Evolutionary conservation across 1,139 yeast species (phyloP), one percentile per base, ranked within the genome.

Genomic region (Suhomyces ambrosiae): DNA sequence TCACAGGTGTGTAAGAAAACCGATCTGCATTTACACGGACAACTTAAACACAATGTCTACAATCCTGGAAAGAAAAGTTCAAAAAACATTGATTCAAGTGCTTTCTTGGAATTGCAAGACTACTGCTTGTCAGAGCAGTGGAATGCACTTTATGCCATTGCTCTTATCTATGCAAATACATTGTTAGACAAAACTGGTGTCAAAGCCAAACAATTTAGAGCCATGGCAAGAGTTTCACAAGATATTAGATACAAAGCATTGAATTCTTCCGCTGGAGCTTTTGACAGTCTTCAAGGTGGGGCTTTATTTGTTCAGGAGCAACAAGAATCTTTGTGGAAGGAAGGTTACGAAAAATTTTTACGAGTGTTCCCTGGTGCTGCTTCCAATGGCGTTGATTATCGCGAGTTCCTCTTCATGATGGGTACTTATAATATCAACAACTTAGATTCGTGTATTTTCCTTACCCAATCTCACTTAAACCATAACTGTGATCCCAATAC

Each of bases 371-470:
- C 81, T 2, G 52, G 50, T 21, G 46, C 67, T 8, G 44, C 47
- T 10, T 48, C 49, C 2, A 48, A 55, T 3, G 40, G 40, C 3
- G 47, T 83, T 12, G 56, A 71, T 13, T 79, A 74, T 47, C 77
- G 78, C 23, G 80, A 77, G 42, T 86, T 71, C 53, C 59, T 85
- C 58, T 63, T 61, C 46, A 78, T 79, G 62, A 61, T 86, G 52
- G 95, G 95, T 1, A 75, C 82, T 36, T 84, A 80, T 54, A 84
- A 84, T 56, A 76, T 86, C 51, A 86, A 86, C 60, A 84, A 85
- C 48, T 65, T 82, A 38, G 83, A 82, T 42, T 80, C 84, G 3
- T 78, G 79, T 42, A 55, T 86, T 13, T 87, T 70, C 53, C 66
- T 77, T 45, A 58, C 73, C 4, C 86, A 83, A 46, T 80, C 92